phyloP scores from a whole-genome alignment of 2,329 filamentous ascomycete genomes.

The Penicillium verrucosum region DNA sequence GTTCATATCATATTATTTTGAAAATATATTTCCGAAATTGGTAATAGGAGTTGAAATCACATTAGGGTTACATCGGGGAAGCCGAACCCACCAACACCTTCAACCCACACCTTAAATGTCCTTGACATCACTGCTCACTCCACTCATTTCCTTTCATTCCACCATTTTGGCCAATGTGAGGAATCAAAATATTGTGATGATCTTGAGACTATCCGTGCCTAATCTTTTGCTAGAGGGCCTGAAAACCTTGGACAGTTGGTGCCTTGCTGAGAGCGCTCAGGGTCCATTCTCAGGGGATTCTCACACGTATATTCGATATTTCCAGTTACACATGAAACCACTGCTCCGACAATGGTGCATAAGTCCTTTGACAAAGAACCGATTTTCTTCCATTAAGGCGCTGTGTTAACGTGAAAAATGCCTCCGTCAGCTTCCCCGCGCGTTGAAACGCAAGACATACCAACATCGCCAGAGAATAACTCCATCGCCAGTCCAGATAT shows the following conservation, averaged over 20 bases:
- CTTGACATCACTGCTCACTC: neutral
- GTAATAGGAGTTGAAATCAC: neutral
- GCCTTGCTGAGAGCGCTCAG: neutral
- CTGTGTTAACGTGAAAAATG: neutral
- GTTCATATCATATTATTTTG: neutral
- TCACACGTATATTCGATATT: neutral
- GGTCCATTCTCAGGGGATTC: neutral
- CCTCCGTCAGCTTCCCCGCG: neutral
- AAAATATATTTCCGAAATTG: neutral
- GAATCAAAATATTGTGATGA: neutral
- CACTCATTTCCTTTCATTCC: neutral
- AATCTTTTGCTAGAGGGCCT: neutral
- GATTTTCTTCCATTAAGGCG: neutral
- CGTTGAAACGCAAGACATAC: neutral
- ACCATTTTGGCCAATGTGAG: neutral
- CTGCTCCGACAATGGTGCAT: neutral
- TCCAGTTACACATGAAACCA: neutral
- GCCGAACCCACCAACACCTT: too few relatives aligned
- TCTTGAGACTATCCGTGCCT: neutral
- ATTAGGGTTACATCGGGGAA: neutral
- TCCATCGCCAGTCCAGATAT: neutral
- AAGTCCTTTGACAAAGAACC: neutral
- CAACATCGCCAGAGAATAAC: neutral
- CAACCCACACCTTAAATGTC: neutral
- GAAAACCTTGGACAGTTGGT: neutral